A percentile compares a stretch with the other conserved stretches of the same genome.
Conservation (phyloP, 495 filamentous ascomycete species). For the Extremus antarcticus region DNA sequence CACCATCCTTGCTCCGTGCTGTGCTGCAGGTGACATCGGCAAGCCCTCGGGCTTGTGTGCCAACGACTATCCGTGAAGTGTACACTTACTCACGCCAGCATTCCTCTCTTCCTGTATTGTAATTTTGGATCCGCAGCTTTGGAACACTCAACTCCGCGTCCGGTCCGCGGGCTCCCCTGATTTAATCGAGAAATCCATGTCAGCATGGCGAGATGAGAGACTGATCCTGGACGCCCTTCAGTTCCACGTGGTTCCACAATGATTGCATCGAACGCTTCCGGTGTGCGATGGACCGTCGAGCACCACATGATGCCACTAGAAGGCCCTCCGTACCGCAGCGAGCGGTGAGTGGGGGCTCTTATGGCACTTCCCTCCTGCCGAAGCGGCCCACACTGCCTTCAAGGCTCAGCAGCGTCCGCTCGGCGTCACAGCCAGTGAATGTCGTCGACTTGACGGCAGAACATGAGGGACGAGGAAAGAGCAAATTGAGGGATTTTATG, state of each 20-base stretch:
- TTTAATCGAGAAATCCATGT: too few relatives aligned
- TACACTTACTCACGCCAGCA: too few relatives aligned
- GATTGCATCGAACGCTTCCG: neutral
- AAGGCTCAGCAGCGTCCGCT: constrained; percentile 14
- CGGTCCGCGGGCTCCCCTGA: too few relatives aligned
- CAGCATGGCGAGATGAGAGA: neutral
- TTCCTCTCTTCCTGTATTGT: neutral
- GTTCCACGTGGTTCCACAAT: neutral
- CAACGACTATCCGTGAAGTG: too few relatives aligned
- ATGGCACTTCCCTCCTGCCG: neutral
- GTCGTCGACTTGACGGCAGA: constrained; percentile 13
- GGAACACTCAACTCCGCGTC: too few relatives aligned
- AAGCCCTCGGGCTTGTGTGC: too few relatives aligned
- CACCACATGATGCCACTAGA: neutral
- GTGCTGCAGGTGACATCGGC: too few relatives aligned
- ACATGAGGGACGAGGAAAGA: neutral
- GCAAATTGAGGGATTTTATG: neutral
- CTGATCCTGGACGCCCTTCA: neutral
- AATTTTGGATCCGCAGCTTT: neutral
- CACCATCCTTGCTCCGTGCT: too few relatives aligned
- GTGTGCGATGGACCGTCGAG: constrained; percentile 3
- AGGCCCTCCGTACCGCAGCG: constrained; percentile 11
- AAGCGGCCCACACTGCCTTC: constrained; percentile 10
- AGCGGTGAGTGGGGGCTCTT: constrained; percentile 4
- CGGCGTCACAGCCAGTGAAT: constrained; percentile 14